Evolutionary conservation across 2,329 filamentous ascomycete species (phyloP).

Genomic region (Trichoderma oligosporum): DNA sequence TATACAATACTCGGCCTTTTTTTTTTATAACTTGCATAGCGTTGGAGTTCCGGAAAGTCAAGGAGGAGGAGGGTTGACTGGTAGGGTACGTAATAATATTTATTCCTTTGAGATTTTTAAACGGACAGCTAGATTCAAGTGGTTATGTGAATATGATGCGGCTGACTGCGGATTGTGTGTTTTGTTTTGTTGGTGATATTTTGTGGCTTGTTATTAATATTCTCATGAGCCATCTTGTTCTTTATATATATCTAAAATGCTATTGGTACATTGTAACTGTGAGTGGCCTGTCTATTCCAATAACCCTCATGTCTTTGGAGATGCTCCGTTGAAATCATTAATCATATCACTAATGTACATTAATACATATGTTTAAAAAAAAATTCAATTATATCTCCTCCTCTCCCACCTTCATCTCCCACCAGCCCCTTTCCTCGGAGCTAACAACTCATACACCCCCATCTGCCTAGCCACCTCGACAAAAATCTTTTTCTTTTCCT

Average conservation of each 20-base stretch:
- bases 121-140: background rate
- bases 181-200: too few species aligned
- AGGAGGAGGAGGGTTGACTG: background rate
- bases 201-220: background rate
- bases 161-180: background rate
- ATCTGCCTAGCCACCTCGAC: slow-evolving; percentile 39
- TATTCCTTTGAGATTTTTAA: background rate
- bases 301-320: background rate
- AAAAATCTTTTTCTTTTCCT: slow-evolving; percentile 28
- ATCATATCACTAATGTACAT: slow-evolving; percentile 16
- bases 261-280: slow-evolving; percentile 8
- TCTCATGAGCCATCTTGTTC: background rate
- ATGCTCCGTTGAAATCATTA: slow-evolving; percentile 1
- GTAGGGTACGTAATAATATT: background rate
- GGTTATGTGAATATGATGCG: background rate
- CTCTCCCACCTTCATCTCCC: background rate
- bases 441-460: slow-evolving; percentile 40
- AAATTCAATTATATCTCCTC: too few species aligned
- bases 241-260: background rate
- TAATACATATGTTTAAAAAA: too few species aligned
- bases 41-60: slow-evolving; percentile 36
- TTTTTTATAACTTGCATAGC: slow-evolving; percentile 37
- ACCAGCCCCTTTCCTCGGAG: slow-evolving; percentile 14
- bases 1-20: background rate
- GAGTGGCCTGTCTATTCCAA: background rate